Conservation (phyloP, 2,329 filamentous ascomycete species). For the Cytospora paraplurivora region DNA sequence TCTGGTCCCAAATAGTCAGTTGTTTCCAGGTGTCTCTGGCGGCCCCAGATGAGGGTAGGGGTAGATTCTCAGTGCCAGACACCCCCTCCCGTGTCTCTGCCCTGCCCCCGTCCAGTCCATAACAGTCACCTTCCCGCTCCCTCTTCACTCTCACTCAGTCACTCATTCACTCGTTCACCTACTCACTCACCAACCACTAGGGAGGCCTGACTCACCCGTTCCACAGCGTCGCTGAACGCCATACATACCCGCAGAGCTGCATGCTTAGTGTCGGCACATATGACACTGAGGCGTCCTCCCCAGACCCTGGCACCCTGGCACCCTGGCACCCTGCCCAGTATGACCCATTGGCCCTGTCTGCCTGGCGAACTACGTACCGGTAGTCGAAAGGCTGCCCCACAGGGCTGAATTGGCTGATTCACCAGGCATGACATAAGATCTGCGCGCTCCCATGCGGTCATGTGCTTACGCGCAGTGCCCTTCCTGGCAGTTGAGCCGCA, state of each 20-base stretch:
- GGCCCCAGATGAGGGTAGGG: background rate
- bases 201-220: background rate
- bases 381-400: background rate
- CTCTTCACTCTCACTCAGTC: no score
- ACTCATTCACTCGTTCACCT: no score
- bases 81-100: no score
- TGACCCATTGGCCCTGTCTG: constrained; percentile 3
- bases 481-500: constrained; percentile 16
- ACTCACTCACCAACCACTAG: no score
- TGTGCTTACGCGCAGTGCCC: background rate
- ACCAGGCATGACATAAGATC: background rate
- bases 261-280: constrained; percentile 4
- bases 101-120: no score
- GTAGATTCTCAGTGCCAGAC: no score
- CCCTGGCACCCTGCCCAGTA: background rate
- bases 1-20: background rate
- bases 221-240: background rate
- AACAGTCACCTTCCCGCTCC: no score
- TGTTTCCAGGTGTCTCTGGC: background rate
- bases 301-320: background rate
- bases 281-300: background rate
- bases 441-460: constrained; percentile 1
- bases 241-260: constrained; percentile 7
- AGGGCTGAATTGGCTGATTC: constrained; percentile 23
- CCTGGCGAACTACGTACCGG: constrained; percentile 8